phyloP scores from a whole-genome alignment of 306 rosid species.

The Sindora glabra region DNA sequence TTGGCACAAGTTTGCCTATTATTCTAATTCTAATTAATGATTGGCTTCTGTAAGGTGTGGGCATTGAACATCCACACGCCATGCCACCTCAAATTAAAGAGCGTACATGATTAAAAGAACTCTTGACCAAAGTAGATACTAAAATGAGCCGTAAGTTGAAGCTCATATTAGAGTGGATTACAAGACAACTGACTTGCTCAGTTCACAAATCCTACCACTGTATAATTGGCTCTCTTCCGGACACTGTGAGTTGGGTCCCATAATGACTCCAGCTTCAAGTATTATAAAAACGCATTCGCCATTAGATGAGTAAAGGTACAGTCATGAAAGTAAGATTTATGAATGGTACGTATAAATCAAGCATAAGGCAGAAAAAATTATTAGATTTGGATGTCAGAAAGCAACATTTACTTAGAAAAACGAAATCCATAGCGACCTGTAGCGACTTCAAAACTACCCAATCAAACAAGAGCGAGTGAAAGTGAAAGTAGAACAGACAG shows the following conservation, averaged over 20 bases:
- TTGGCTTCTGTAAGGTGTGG: neutral
- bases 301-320: neutral
- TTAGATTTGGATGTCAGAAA: neutral
- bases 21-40: neutral
- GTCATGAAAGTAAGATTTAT: conserved; percentile 24
- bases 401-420: neutral
- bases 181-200: conserved; percentile 4
- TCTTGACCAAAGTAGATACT: neutral
- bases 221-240: too few relatives aligned
- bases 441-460: neutral
- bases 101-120: neutral
- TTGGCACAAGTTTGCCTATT: neutral
- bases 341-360: neutral
- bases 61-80: neutral
- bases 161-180: neutral
- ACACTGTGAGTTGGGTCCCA: neutral
- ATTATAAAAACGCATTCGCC: conserved; percentile 8
- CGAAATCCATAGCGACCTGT: conserved; percentile 1
- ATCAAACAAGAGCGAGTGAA: neutral
- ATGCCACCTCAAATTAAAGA: conserved; percentile 14
- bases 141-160: too few relatives aligned
- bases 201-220: conserved; percentile 8
- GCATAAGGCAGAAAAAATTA: neutral
- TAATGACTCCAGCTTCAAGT: neutral
- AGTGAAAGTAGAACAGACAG: neutral